phyloP scores from a whole-genome alignment of 305 asterid species.

The Fraxinus sp. region DNA sequence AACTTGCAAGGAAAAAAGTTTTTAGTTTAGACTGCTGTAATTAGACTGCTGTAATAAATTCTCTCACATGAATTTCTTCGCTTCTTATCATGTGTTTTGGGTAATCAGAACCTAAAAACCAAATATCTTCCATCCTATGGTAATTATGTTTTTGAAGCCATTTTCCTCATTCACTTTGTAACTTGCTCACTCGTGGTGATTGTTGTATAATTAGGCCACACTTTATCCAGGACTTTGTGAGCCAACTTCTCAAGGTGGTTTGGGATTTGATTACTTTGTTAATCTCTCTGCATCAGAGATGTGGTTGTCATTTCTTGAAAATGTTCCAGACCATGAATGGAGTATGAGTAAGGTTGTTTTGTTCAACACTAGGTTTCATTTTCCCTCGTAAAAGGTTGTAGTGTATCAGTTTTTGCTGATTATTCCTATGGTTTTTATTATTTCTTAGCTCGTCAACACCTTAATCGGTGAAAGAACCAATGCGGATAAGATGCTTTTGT shows the following conservation, averaged over 20 bases:
- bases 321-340: slow-evolving; percentile 79
- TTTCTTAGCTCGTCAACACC: slow-evolving; percentile 66
- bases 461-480: slow-evolving; percentile 53
- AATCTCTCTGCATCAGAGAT: slow-evolving; percentile 87
- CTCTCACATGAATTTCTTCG: slow-evolving; percentile 1
- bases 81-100: not conserved
- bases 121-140: not conserved
- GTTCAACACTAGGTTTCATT: slow-evolving; percentile 12
- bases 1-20: not conserved
- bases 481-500: slow-evolving; percentile 75
- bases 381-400: slow-evolving; percentile 24
- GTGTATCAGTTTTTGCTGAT: slow-evolving; percentile 6
- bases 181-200: slow-evolving; percentile 15
- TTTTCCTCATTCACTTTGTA: slow-evolving; percentile 9
- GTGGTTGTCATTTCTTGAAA: slow-evolving; percentile 76
- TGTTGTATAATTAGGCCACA: slow-evolving; percentile 52
- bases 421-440: slow-evolving; percentile 23
- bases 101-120: slow-evolving; percentile 1
- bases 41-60: slow-evolving; percentile 16
- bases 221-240: slow-evolving; percentile 93
- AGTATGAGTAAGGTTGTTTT: slow-evolving; percentile 85
- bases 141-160: slow-evolving; percentile 7
- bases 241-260: slow-evolving; percentile 87
- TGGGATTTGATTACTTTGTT: slow-evolving; percentile 89
- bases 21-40: slow-evolving; percentile 16